Evolutionary conservation across 2,329 filamentous ascomycete genomes (phyloP), one percentile per base, ranked within the genome.

Genomic region (Claviceps arundinis): DNA sequence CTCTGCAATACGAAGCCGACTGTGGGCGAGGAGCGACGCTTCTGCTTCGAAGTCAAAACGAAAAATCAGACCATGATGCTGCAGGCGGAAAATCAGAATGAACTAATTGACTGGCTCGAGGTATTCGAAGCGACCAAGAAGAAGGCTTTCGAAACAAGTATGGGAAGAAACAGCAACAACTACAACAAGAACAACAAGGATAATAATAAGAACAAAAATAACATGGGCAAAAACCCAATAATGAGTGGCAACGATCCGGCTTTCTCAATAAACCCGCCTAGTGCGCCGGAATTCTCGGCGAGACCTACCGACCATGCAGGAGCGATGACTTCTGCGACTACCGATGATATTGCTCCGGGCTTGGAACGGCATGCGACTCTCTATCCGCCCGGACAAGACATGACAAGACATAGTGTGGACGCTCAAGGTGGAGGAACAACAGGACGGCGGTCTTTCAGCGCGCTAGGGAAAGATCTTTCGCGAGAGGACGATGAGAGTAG

Each of bases 21-120:
- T 0, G 85, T 94, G 50, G 84, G 88, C 58, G 93, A 98, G 68
- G 93, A 98, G 62, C 82, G 93, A 41, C 81, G 93, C 16, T 98
- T 97, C 68, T 97, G 93, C 65, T 96, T 98, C 61, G 93, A 98
- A 68, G 86, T 98, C 62, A 98, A 97, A 73, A 98, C 93, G 2
- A 98, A 96, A 68, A 95, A 88, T 62, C 87, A 87, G 56, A 93
- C 84, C 48, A 82, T 95, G 56, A 73, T 96, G 54, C 74, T 98
- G 3, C 93, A 98, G 69, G 87, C 91, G 4, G 93, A 98, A 65
- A 95, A 89, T 0, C 93, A 98, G 65, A 74, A 73, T 48, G 88
- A 97, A 64, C 77, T 98, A n/a, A 89, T 87, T 54, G 87, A 95
- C 61, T 98, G 93, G 93, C 82, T 98, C 52, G 82, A 87, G 57